These are phyloP conservation scores for Yamadazyma sp. DNA, from an alignment of 1,139 yeast species.

Conservation along the genomic window DNA sequence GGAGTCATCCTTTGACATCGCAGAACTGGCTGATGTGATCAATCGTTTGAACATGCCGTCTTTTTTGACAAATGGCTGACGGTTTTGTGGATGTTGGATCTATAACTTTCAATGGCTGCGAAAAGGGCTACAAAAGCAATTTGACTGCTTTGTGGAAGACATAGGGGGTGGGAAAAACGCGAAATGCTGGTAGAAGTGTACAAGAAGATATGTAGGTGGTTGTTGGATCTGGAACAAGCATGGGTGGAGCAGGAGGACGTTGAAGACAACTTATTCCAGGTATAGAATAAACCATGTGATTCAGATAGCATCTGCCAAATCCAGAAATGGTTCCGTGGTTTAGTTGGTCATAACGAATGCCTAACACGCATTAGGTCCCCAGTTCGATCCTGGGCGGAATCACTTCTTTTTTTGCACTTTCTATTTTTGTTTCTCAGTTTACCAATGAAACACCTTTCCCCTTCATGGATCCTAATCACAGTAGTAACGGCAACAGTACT, in stretches of 20 bases:
- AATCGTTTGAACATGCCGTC: constrained; percentile 4
- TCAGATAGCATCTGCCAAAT: neutral
- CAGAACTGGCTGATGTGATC: constrained; percentile 1
- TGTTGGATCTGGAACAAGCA: too few relatives aligned
- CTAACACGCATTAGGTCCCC: constrained; percentile 99
- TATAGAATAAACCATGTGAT: neutral
- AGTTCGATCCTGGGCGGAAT: constrained; percentile 99
- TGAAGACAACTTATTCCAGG: neutral
- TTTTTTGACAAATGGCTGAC: too few relatives aligned
- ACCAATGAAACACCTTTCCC: neutral
- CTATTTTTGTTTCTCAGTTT: neutral
- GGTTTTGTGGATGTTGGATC: too few relatives aligned
- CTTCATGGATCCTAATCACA: neutral
- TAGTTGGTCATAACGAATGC: constrained; percentile 13
- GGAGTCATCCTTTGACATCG: neutral
- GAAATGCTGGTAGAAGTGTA: too few relatives aligned
- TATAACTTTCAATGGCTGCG: neutral
- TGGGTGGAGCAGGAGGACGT: neutral
- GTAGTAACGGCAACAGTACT: neutral
- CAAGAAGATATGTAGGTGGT: too few relatives aligned
- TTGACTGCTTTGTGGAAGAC: too few relatives aligned
- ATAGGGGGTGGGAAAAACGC: neutral
- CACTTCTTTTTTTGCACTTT: constrained; percentile 34
- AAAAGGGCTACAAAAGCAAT: constrained; percentile 1
- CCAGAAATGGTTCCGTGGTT: constrained; percentile 10